phyloP scores from a whole-genome alignment of 768 basidiomycete species.

The Pisolithus microcarpus region DNA sequence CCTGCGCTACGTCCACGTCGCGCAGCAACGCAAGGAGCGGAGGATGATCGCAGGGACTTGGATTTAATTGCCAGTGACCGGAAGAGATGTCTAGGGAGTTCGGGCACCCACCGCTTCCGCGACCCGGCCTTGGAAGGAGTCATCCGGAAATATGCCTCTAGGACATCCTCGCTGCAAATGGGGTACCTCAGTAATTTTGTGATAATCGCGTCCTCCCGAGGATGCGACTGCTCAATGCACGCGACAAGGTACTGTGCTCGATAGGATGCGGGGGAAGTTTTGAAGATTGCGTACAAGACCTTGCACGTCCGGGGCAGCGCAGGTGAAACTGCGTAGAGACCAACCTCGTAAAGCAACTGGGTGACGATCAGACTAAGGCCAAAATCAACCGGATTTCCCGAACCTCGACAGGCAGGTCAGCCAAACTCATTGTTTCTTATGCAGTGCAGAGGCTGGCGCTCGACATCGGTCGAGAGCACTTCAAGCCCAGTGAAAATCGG shows the following conservation, averaged over 20 bases:
- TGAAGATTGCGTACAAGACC: conserved; percentile 47
- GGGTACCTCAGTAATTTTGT: conserved; percentile 43
- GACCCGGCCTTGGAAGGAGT: conserved; percentile 1
- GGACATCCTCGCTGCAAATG: conserved; percentile 33
- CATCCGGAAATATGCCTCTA: conserved; percentile 39
- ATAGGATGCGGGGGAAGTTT: conserved; percentile 47
- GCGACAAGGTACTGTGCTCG: conserved; percentile 60
- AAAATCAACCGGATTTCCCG: neutral
- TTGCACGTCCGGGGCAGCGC: conserved; percentile 54
- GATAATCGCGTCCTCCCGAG: conserved; percentile 19
- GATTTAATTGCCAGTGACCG: conserved; percentile 35
- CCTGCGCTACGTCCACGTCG: neutral
- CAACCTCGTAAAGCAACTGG: conserved; percentile 75
- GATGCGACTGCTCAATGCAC: conserved; percentile 17
- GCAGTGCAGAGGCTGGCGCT: neutral
- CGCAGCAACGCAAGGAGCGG: neutral
- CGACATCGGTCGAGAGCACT: neutral
- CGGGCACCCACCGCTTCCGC: conserved; percentile 20
- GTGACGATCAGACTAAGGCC: conserved; percentile 3
- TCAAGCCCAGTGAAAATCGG: no score
- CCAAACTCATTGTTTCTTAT: conserved; percentile 15
- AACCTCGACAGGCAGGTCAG: conserved; percentile 32
- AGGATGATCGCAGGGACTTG: neutral
- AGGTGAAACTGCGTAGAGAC: conserved; percentile 61
- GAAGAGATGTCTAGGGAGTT: conserved; percentile 66